Base-by-base conservation (phyloP, 768 basidiomycete species). In the Asterophora lycoperdoides region DNA sequence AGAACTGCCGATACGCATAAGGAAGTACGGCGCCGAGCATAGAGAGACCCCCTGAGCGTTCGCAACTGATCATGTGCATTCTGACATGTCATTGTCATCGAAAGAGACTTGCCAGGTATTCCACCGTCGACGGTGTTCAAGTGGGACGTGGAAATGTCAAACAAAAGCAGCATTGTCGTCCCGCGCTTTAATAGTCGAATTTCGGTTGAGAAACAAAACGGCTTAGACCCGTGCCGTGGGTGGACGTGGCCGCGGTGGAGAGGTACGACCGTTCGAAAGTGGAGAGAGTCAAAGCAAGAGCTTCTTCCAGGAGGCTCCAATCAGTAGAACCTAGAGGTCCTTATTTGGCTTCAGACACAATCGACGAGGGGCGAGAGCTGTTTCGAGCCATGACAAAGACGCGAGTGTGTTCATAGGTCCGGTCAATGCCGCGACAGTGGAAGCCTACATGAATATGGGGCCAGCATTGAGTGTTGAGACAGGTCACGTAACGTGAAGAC, bases 341-440 rank as follows among this genome's bases (percentile, higher is more conserved):
- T 39, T 41, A 41, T 49, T 35, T 54, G 26, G 53, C 19, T 13
- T 8, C 11, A 47, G 36, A 43, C 40, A 30, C 20, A 41, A 49
- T 38, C 17, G 33, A 47, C 49, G 44, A 55, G 54, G 39, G 30
- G 36, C 49, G 29, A 55, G 46, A 55, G 48, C 42, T 41, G 26
- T 38, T 43, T 41, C 33, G 26, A 34, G 36, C 46, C 23, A 23
- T 23, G 23, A 23, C 23, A 6, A 20, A 43, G 51, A 29, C 39
- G 29, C 19, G 35, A 46, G 47, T 47, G 49, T 34, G 44, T 41
- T 40, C 17, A 38, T 41, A 39, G 49, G 44, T 46, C 33, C 54
- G 54, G 54, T 46, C 44, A 36, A 50, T 54, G 53, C 48, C 53
- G 48, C 41, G 28, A 54, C 45, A 42, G 10, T 35, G 38, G 49